Evolutionary conservation across 306 rosid genomes (phyloP).

Genomic region (Cicer judaicum): DNA sequence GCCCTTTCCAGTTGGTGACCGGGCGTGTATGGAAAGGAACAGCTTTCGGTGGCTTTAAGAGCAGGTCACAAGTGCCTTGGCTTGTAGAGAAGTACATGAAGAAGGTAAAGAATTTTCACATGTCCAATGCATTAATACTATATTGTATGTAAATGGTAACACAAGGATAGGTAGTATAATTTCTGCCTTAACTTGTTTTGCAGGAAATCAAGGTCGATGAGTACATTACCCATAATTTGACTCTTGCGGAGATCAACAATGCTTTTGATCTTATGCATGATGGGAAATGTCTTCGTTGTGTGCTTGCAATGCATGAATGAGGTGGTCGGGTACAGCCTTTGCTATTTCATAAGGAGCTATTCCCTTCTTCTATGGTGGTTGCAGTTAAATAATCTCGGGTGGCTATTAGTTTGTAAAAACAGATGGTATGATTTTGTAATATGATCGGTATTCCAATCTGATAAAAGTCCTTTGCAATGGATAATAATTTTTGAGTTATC

Average conservation of each 20-base stretch:
- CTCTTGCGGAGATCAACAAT: slow-evolving; percentile 77
- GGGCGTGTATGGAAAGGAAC: slow-evolving; percentile 99
- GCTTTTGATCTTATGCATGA: slow-evolving; percentile 88
- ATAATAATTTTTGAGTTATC: slow-evolving; percentile 21
- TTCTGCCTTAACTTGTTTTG: slow-evolving; percentile 32
- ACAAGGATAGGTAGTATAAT: background rate
- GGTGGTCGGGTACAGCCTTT: slow-evolving; percentile 5
- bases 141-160: slow-evolving; percentile 29
- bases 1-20: slow-evolving; percentile 92
- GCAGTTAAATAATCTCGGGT: slow-evolving; percentile 34
- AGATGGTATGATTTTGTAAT: slow-evolving; percentile 35
- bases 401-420: slow-evolving; percentile 35
- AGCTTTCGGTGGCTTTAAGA: slow-evolving; percentile 95
- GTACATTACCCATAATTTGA: slow-evolving; percentile 81
- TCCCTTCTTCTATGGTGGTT: slow-evolving; percentile 28
- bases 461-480: slow-evolving; percentile 4
- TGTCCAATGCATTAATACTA: slow-evolving; percentile 17
- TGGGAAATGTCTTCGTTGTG: slow-evolving; percentile 87
- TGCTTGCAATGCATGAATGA: slow-evolving; percentile 65
- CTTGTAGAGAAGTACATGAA: slow-evolving; percentile 93
- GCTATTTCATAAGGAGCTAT: slow-evolving; percentile 31
- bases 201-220: slow-evolving; percentile 97
- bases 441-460: slow-evolving; percentile 8
- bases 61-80: slow-evolving; percentile 98
- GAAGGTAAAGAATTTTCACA: slow-evolving; percentile 62